Percentiles rank a stretch among this genome's conserved stretches.
phyloP scores from a whole-genome alignment of 208 protist genomes.

The Leishmania aethiopica region DNA sequence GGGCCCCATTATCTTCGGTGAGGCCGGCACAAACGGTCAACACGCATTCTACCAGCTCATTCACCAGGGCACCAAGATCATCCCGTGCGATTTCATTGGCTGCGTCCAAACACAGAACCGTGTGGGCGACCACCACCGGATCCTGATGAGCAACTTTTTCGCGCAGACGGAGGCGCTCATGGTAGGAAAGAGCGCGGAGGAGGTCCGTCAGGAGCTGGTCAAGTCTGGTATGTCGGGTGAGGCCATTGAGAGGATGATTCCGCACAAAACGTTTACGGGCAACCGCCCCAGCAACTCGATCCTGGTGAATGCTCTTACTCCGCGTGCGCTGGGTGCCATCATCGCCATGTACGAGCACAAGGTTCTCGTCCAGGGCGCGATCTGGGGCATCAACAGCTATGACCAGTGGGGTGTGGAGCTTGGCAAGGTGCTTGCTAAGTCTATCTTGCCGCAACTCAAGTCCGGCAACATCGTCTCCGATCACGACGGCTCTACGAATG shows the following conservation, averaged over 20 bases:
- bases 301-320: slow-evolving; percentile 94
- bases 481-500: slow-evolving; percentile 95
- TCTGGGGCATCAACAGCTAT: slow-evolving; percentile 98
- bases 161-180: slow-evolving; percentile 98
- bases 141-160: slow-evolving; percentile 97
- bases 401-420: slow-evolving; percentile 98
- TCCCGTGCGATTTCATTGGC: slow-evolving; percentile 97
- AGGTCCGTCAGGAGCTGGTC: slow-evolving; percentile 82
- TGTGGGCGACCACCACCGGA: slow-evolving; percentile 94
- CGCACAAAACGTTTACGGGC: slow-evolving; percentile 92
- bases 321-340: slow-evolving; percentile 92
- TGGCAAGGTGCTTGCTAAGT: slow-evolving; percentile 97
- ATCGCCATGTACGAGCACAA: slow-evolving; percentile 99
- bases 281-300: slow-evolving; percentile 97
- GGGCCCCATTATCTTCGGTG: slow-evolving; percentile 96
- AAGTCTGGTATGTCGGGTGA: slow-evolving; percentile 52
- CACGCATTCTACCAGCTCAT: slow-evolving; percentile 98
- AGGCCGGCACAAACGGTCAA: slow-evolving; percentile 94
- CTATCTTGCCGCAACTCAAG: slow-evolving; percentile 94
- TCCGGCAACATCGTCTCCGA: slow-evolving; percentile 44
- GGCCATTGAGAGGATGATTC: slow-evolving; percentile 65
- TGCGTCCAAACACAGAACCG: slow-evolving; percentile 92
- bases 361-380: slow-evolving; percentile 96
- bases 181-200: slow-evolving; percentile 91
- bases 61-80: slow-evolving; percentile 96